phyloP scores from a whole-genome alignment of 2,329 filamentous ascomycete genomes.

The Ilyonectria mors-panacis region DNA sequence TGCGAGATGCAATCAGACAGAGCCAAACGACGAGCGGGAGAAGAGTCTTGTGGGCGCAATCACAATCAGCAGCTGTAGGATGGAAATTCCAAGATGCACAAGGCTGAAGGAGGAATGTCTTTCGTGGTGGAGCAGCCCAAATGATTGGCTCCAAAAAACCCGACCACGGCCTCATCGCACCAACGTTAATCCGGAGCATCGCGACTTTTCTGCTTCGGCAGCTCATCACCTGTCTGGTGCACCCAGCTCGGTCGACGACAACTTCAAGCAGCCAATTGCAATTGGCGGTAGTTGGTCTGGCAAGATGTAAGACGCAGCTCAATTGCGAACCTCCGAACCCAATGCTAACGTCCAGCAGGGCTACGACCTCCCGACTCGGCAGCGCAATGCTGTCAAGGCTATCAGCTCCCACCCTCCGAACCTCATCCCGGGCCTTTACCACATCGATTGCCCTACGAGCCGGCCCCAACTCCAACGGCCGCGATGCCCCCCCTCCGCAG shows the following conservation, averaged over 20 bases:
- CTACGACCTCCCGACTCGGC: slow-evolving; percentile 47
- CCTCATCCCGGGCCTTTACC: slow-evolving; percentile 50
- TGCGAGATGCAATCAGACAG: neutral
- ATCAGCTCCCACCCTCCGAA: slow-evolving; percentile 39
- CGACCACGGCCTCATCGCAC: slow-evolving; percentile 41
- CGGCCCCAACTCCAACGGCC: slow-evolving; percentile 20
- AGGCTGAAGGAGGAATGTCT: slow-evolving; percentile 44
- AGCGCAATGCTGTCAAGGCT: slow-evolving; percentile 51
- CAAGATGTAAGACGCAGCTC: slow-evolving; percentile 40
- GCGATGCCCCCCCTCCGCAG: slow-evolving; percentile 17
- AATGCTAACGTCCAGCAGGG: slow-evolving; percentile 43
- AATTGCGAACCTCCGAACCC: accelerated
- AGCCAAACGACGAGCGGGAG: neutral
- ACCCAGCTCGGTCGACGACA: slow-evolving; percentile 35
- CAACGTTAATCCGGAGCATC: slow-evolving; percentile 50
- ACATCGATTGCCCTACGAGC: slow-evolving; percentile 50
- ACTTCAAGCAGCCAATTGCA: slow-evolving; percentile 41
- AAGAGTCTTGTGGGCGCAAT: slow-evolving; percentile 9
- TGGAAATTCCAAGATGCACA: slow-evolving; percentile 40
- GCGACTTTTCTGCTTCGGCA: slow-evolving; percentile 48
- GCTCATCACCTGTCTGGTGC: slow-evolving; percentile 19
- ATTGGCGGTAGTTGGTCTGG: slow-evolving; percentile 34
- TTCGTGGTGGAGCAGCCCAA: slow-evolving; percentile 40
- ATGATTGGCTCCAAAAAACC: slow-evolving; percentile 33
- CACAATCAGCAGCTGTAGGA: slow-evolving; percentile 29